Evolutionary conservation across 2,329 filamentous ascomycete species (phyloP).

Genomic region (Fusarium nodosum): DNA sequence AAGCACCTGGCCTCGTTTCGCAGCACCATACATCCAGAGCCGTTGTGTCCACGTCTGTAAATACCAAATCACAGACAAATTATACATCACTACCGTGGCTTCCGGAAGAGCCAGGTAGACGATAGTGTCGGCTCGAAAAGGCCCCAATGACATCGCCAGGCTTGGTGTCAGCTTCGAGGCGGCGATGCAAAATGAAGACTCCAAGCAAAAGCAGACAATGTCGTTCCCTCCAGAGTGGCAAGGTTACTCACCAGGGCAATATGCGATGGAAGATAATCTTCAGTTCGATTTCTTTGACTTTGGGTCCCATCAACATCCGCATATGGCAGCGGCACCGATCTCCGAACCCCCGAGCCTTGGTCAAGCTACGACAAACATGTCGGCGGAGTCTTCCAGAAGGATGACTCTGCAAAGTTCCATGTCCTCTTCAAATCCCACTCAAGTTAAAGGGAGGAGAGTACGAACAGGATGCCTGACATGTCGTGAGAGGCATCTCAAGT

Average conservation of each 20-base stretch:
- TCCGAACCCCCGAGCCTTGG: slow-evolving; percentile 26
- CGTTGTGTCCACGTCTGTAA: not conserved
- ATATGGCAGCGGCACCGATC: slow-evolving; percentile 16
- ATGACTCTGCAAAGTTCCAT: slow-evolving; percentile 29
- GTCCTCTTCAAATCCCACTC: slow-evolving; percentile 24
- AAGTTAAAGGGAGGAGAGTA: slow-evolving; percentile 75
- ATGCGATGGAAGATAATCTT: slow-evolving; percentile 13
- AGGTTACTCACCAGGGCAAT: slow-evolving; percentile 25
- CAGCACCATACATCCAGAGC: slow-evolving; percentile 5
- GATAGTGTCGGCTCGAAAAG: slow-evolving; percentile 37
- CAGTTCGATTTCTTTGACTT: slow-evolving; percentile 18
- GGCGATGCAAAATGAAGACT: slow-evolving; percentile 48
- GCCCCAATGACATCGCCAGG: slow-evolving; percentile 39
- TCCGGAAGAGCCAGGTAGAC: slow-evolving; percentile 26
- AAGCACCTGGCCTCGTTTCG: slow-evolving; percentile 8
- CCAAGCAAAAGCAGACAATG: slow-evolving; percentile 36
- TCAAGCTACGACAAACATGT: slow-evolving; percentile 16
- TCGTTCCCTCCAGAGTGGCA: slow-evolving; percentile 32
- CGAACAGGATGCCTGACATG: slow-evolving; percentile 93
- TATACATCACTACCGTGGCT: slow-evolving; percentile 22
- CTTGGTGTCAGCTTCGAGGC: slow-evolving; percentile 41
- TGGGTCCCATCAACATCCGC: slow-evolving; percentile 18
- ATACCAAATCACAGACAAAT: slow-evolving; percentile 7
- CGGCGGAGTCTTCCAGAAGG: slow-evolving; percentile 25
- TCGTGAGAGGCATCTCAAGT: slow-evolving; percentile 89